These are phyloP conservation scores for Fusarium coffeatum DNA, from an alignment of 2,329 filamentous ascomycete genomes.

Conservation along the genomic window DNA sequence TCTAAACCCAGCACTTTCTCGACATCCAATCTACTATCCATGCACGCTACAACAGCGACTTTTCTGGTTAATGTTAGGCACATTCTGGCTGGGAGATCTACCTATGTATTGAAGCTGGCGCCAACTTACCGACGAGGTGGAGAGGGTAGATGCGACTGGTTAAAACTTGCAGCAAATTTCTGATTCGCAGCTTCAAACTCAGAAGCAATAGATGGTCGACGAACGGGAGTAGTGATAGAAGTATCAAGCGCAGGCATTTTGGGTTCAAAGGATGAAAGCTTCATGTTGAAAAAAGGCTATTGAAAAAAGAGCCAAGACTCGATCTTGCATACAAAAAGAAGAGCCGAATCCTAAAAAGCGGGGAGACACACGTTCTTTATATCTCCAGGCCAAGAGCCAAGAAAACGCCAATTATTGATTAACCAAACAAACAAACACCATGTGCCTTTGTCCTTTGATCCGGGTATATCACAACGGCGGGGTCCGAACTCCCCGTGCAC, in stretches of 20 bases:
- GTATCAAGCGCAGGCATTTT: constrained; percentile 25
- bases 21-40: constrained; percentile 81
- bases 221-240: not conserved
- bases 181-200: constrained; percentile 43
- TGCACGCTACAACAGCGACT: constrained; percentile 72
- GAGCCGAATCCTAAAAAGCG: not conserved
- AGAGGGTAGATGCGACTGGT: constrained; percentile 38
- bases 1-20: constrained; percentile 69
- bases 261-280: not conserved
- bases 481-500: constrained; percentile 39
- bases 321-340: not conserved
- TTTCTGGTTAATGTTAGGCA: constrained; percentile 41
- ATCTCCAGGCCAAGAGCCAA: constrained; percentile 9
- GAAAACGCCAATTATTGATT: constrained; percentile 3
- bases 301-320: not conserved
- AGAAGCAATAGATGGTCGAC: constrained; percentile 23
- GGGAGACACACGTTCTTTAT: not conserved
- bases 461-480: constrained; percentile 29
- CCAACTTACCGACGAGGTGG: constrained; percentile 40
- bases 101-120: not conserved
- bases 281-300: not conserved
- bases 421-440: constrained; percentile 3
- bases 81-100: constrained; percentile 3
- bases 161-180: constrained; percentile 38
- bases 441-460: constrained; percentile 27